A percentile compares a stretch with the other conserved stretches of the same genome.
Conservation (phyloP, 108 stramenopile genomes). For the Conticribra weissflogii region DNA sequence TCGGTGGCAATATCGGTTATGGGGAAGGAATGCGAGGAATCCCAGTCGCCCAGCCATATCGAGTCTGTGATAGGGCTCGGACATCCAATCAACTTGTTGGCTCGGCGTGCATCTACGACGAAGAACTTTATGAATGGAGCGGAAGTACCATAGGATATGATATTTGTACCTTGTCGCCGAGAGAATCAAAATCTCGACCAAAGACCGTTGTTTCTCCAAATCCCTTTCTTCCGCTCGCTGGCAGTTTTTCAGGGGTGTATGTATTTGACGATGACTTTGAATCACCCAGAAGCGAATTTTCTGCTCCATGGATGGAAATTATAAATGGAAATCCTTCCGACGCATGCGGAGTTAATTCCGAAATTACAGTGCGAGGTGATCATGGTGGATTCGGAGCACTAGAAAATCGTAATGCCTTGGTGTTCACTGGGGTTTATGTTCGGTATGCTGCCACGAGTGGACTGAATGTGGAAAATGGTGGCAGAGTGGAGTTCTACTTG, state of each 20-base stretch:
- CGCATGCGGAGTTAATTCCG: conserved; percentile 39
- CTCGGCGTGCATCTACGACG: conserved; percentile 42
- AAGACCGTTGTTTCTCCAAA: conserved; percentile 12
- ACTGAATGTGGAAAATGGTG: conserved; percentile 30
- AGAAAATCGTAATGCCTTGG: conserved; percentile 35
- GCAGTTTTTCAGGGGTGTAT: conserved; percentile 28
- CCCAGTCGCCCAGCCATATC: conserved; percentile 39
- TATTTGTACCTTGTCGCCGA: conserved; percentile 37
- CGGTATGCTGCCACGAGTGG: conserved; percentile 33
- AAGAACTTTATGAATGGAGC: conserved; percentile 42
- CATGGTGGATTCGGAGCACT: conserved; percentile 17
- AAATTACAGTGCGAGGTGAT: conserved; percentile 25
- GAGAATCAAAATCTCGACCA: conserved; percentile 22
- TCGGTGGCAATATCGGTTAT: no score
- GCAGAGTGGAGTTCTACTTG: conserved; percentile 41
- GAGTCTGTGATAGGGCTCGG: conserved; percentile 29
- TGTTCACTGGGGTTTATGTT: conserved; percentile 31
- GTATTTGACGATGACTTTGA: conserved; percentile 54
- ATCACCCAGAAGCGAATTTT: conserved; percentile 13
- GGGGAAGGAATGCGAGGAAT: conserved; percentile 2
- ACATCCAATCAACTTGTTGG: conserved; percentile 35
- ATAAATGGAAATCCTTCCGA: conserved; percentile 38
- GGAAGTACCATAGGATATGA: conserved; percentile 39
- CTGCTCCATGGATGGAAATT: conserved; percentile 45
- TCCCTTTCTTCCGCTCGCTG: conserved; percentile 24